Base-by-base conservation (phyloP, 495 filamentous ascomycete genomes). In the Aspergillus olivimuriae region DNA sequence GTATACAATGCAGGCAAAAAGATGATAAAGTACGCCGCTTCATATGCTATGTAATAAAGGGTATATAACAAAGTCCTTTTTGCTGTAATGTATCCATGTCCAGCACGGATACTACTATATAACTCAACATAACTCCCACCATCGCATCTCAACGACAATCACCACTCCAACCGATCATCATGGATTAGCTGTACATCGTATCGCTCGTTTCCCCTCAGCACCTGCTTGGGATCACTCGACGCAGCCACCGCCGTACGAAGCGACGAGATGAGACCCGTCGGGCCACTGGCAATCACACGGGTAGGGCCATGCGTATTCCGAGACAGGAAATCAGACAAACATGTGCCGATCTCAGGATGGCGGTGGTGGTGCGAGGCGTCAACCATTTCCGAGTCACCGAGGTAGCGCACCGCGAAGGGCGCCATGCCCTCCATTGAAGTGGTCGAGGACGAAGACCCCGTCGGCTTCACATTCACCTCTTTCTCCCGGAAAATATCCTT, bases 251-350 rank as follows among this genome's bases (percentile, higher is more conserved):
- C 69, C 28, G 40, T 46, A 23, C 81, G 62, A 38, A 84, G 45
- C 36, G 78, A 75, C 2, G 61, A 65, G 3, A 80, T 71, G 74
- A 84, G 77, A 1, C 62, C 68, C n/a, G 66, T 61, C 15, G 83
- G 81, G 14, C 81, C 81, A 49, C 78, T 83, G 0, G 69, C 80
- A 51, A 83, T 63, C 0, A 86, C 77, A 9, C 67, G 56, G 1
- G 76, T 78, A 5, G 71, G 64, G 0, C 78, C 78, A 2, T 33
- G 26, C 0, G 55, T 43, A 0, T 60, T 60, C 22, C 51, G 51
- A 0, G 42, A 30, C 9, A 68, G 34, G 41, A 73, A 72, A 8
- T 48, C 51, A 6, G 32, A 39, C 5, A 70, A 41, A n/a, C 63
- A 34, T 0, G 30, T 31, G 1, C 28, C 40, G 6, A 67, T 31